Evolutionary conservation across 2,329 filamentous ascomycete genomes (phyloP), one percentile per base, ranked within the genome.

Genomic region (Colletotrichum sp.): DNA sequence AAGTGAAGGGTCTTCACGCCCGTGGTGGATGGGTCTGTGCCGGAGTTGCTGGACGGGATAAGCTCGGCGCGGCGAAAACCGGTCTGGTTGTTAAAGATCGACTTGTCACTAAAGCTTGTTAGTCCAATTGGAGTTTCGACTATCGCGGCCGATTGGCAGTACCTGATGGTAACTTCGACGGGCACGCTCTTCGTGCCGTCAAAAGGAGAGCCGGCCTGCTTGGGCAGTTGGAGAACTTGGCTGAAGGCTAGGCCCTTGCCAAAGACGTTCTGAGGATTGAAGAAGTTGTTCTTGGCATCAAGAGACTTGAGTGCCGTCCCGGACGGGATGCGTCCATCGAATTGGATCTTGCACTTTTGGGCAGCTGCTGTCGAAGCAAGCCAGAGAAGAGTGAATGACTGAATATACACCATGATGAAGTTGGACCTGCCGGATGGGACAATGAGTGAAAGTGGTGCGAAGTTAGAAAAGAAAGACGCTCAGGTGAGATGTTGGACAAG

Each of bases 1-100:
- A 91, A 93, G 82, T 93, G 92, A 66, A 93, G 86, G 2, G 91
- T 92, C 83, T 92, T 92, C 71, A 92, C 83, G 36, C 90, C 91
- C 26, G 81, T 81, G 30, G 87, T 90, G 22, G 88, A 90, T 12
- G 84, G 77, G 65, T 91, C 90, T 36, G 87, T 87, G 68, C 89
- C 85, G 18, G 82, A 84, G 84, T 89, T 88, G 84, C 88, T 84
- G 77, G 85, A 82, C 8, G 88, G 85, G 68, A 91, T 86, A 57
- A 92, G 86, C 72, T 92, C 91, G 1, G 90, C 89, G 77, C 92
- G 90, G 36, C 92, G 88, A 84, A 93, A 93, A 18, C 91, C 91
- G 3, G 83, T 84, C 82, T 93, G 92, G 67, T 86, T 81, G 79
- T 89, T 88, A 82, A 93, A 93, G 82, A 93, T 92, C 77, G 90